phyloP scores from a whole-genome alignment of 352 stramenopile genomes.

The Phytophthora europaea region DNA sequence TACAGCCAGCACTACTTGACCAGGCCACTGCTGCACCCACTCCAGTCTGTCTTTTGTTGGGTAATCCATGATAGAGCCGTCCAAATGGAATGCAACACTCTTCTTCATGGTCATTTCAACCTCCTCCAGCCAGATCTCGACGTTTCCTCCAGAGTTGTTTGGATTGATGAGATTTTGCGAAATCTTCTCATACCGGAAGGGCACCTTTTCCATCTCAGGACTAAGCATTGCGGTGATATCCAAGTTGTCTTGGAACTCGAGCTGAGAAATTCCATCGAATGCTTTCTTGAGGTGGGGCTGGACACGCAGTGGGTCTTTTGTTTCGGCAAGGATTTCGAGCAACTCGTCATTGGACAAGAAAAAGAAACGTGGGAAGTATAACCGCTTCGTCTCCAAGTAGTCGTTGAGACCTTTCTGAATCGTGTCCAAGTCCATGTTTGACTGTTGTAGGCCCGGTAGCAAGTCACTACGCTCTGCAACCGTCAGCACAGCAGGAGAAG shows the following conservation, averaged over 20 bases:
- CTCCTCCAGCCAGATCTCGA: constrained; percentile 92
- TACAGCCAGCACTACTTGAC: constrained; percentile 93
- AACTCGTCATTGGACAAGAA: constrained; percentile 95
- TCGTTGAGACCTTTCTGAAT: constrained; percentile 96
- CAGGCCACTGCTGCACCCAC: constrained; percentile 95
- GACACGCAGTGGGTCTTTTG: constrained; percentile 95
- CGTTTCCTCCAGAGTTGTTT: constrained; percentile 94
- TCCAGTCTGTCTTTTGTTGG: constrained; percentile 87
- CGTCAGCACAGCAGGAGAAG: constrained; percentile 75
- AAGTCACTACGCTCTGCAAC: constrained; percentile 85
- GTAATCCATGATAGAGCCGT: constrained; percentile 90
- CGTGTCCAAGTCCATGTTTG: constrained; percentile 93
- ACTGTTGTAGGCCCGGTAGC: constrained; percentile 87
- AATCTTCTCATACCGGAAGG: constrained; percentile 91
- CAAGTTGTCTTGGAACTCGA: constrained; percentile 94
- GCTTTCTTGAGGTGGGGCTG: constrained; percentile 95
- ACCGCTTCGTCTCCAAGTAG: constrained; percentile 92
- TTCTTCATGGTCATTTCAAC: constrained; percentile 91
- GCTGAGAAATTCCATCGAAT: constrained; percentile 93
- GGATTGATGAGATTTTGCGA: constrained; percentile 94
- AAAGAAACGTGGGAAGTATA: constrained; percentile 94
- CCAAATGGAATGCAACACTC: constrained; percentile 82
- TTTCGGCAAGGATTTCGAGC: constrained; percentile 93
- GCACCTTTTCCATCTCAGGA: constrained; percentile 89
- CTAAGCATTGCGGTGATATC: constrained; percentile 94